phyloP scores from a whole-genome alignment of 1,284 basidiomycete genomes.

The Ustilago sp. region DNA sequence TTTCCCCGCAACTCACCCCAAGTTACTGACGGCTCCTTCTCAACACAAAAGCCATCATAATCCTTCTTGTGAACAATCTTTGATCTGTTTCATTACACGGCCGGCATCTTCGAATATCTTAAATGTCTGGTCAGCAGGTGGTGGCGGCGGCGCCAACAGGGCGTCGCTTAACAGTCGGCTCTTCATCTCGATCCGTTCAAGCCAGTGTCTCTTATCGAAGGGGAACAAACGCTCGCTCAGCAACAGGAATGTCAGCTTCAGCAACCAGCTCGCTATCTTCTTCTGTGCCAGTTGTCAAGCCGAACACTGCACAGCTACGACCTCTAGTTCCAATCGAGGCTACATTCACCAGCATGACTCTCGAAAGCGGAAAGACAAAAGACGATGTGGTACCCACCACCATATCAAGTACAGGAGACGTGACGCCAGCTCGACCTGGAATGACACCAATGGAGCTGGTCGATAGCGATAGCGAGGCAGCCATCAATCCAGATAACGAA shows the following conservation, averaged over 20 bases:
- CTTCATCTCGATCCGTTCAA: slow-evolving; percentile 13
- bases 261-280: neutral
- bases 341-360: slow-evolving; percentile 9
- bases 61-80: neutral
- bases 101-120: neutral
- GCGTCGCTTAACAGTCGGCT: neutral
- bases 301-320: slow-evolving; percentile 22
- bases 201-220: neutral
- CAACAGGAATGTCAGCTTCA: slow-evolving; percentile 2
- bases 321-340: slow-evolving; percentile 25
- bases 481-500: slow-evolving; percentile 8
- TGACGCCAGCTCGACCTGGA: slow-evolving; percentile 45
- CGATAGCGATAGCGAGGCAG: slow-evolving; percentile 3
- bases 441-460: slow-evolving; percentile 85
- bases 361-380: slow-evolving; percentile 1
- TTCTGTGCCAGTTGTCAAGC: slow-evolving; percentile 13
- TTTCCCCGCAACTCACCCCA: neutral
- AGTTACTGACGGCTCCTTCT: neutral
- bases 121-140: slow-evolving; percentile 10
- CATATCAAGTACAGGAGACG: neutral
- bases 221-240: neutral
- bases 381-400: neutral
- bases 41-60: neutral
- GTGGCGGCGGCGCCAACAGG: neutral
- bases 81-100: neutral